Base-by-base conservation (phyloP, 1,284 basidiomycete species). In the Fistulinella staudtii region DNA sequence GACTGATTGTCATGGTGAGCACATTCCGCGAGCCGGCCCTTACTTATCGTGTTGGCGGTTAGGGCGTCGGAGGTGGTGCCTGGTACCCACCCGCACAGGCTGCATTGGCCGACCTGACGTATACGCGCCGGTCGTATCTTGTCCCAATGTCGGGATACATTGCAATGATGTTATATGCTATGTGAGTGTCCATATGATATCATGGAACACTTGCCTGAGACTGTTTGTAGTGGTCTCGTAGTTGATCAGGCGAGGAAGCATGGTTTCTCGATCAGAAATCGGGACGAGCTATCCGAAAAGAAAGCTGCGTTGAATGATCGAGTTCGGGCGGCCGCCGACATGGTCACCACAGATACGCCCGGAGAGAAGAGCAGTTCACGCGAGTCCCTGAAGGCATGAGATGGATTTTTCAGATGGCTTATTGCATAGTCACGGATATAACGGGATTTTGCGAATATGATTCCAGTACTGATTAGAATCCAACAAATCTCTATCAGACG, bases 31-130 rank as follows among this genome's bases (percentile, higher is more conserved):
- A 10, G 13, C 29, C 30, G 27, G 29, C n/a, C 15, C 17, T 25
- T 11, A 17, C 27, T 54, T 21, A 52, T 34, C 15, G 30, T 21
- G 6, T 42, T 18, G 41, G 24, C 20, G 14, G n/a, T 18, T 10
- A 75, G 73, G 84, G 81, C 50, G 82, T 87, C 31, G 80, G 79
- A 46, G 85, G 85, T 41, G 86, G 85, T 43, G 85, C 85, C 17
- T 85, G 82, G 75, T 86, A 80, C 64, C 85, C 87, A 1, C 72
- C 81, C 1, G 79, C 83, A 10, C 85, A 89, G 55, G 86, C 76
- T 22, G 74, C 76, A 8, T 68, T 89, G 41, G 82, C 82, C 10
- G 82, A 89, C 58, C 56, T 56, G 52, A 57, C 68, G 49, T 74
- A 68, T 53, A 76, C 75, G 41, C 63, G 71, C 36, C 67, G 67